phyloP scores from a whole-genome alignment of 1,139 yeast species.

The Lodderomyces pseudojiufengensis region DNA sequence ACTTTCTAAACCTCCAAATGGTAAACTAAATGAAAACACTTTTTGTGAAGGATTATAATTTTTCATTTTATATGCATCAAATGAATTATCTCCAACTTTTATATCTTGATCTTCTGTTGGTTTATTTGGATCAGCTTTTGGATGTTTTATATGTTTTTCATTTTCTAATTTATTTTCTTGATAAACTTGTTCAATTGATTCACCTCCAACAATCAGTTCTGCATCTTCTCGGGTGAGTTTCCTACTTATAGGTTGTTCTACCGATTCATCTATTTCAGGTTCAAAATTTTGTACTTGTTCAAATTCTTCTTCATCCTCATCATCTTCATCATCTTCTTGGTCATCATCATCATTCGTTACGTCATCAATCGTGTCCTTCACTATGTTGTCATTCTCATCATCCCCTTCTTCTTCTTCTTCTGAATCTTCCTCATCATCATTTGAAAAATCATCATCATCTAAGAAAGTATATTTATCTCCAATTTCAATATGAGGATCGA shows the following conservation, averaged over 20 bases:
- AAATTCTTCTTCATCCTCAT: conserved; percentile 1
- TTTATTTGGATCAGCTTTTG: conserved; percentile 15
- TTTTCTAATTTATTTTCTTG: conserved; percentile 4
- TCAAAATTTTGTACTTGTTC: not conserved
- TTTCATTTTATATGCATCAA: conserved; percentile 12
- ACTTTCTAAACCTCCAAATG: conserved; percentile 27
- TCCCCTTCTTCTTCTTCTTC: not conserved
- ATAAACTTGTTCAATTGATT: conserved; percentile 11
- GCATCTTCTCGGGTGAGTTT: conserved; percentile 31
- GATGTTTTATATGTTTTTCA: conserved; percentile 10
- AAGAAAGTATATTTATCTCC: conserved; percentile 5
- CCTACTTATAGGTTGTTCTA: conserved; percentile 5
- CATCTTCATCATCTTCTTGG: not conserved
- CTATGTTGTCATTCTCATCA: conserved; percentile 3
- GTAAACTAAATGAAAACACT: conserved; percentile 42
- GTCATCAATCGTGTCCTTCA: too few relatives aligned
- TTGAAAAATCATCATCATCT: conserved; percentile 11
- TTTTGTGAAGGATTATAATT: conserved; percentile 21
- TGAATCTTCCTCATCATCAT: conserved; percentile 9
- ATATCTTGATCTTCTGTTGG: conserved; percentile 14
- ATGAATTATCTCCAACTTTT: conserved; percentile 9
- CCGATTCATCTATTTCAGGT: not conserved
- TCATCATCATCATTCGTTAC: conserved; percentile 7
- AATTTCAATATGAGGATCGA: conserved; percentile 5
- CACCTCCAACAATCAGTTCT: conserved; percentile 41